Evolutionary conservation across 345 rosid genomes (phyloP), one percentile per base, ranked within the genome.

Genomic region (Moringa oleifera): DNA sequence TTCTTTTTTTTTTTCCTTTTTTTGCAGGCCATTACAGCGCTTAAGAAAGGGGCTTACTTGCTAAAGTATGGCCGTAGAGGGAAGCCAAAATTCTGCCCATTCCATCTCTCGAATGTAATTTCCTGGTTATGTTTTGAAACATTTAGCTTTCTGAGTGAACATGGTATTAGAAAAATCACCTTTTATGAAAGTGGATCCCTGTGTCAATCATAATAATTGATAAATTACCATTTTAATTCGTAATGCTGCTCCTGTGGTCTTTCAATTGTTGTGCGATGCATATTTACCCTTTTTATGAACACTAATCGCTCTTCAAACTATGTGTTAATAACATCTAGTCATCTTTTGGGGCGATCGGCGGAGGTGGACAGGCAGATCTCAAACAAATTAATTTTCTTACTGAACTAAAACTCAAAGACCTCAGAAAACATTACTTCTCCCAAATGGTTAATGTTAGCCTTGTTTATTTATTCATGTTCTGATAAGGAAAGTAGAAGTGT

Each of bases 31-130:
- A 80, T 88, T 65, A 79, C 81, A 65, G 70, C 90, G n/a, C 89
- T 90, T 56, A 90, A 90, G 85, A 90, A 85, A 79, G 97, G 97
- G 2, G 74, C 97, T 0, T 75, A 75, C 64, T 74, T 88, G 86
- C 83, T 91, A 37, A 91, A 91, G 79, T 91, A 86, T 62, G 89
- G 97, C 47, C 89, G 97, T 17, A 80, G 85, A 65, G 97, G 97
- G 76, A 91, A 88, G 72, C 97, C 95, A 0, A 90, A 88, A 68
- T 85, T 90, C 73, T 90, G 91, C 75, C 97, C 93, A 16, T 91
- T 88, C 81, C 79, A 80, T 55, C 90, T 91, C 54, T 74, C 96
- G 55, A 84, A 70, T 77, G 97, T 88, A 83, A 79, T 84, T 72
- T 68, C 47, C 33, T 41, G 47, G 16, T 4, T 16, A 41, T 41